These are phyloP conservation scores for Ustilago sp. DNA, from an alignment of 1,284 basidiomycete species.

Conservation along the genomic window DNA sequence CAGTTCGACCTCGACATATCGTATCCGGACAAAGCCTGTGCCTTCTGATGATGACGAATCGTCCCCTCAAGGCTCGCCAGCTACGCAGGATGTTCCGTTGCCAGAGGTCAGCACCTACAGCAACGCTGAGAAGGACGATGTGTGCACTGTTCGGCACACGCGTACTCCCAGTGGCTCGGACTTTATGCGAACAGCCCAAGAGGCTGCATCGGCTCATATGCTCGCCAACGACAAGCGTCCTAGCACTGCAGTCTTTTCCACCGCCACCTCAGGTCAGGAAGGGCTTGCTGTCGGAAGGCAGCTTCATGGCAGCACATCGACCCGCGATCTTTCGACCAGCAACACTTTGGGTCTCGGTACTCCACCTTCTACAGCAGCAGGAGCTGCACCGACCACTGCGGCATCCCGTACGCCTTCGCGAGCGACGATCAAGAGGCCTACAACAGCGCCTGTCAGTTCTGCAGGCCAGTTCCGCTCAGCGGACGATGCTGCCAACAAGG, in stretches of 20 bases:
- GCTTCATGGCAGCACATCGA: conserved; percentile 18
- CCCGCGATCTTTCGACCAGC: conserved; percentile 19
- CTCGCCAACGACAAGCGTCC: conserved; percentile 16
- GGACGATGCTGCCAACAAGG: conserved; percentile 17
- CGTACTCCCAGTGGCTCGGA: conserved; percentile 34
- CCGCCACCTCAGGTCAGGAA: background rate
- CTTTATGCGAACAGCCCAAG: conserved; percentile 32
- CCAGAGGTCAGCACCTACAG: conserved; percentile 20
- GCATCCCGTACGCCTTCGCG: conserved; percentile 35
- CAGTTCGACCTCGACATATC: conserved; percentile 48
- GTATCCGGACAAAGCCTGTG: conserved; percentile 47
- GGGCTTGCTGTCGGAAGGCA: conserved; percentile 10
- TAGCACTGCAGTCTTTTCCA: conserved; percentile 17
- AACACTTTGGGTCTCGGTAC: background rate
- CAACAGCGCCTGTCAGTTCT: conserved; percentile 37
- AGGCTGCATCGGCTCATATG: conserved; percentile 30
- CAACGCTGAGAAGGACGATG: background rate
- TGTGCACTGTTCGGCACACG: conserved; percentile 11
- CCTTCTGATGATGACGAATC: conserved; percentile 29
- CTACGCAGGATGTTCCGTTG: conserved; percentile 5
- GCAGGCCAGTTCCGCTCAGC: conserved; percentile 24
- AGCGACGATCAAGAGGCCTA: conserved; percentile 46
- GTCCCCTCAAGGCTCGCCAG: conserved; percentile 22
- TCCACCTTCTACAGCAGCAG: background rate
- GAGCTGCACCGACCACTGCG: background rate